phyloP scores from a whole-genome alignment of 345 rosid genomes.

The Euphorbia tirucalli region DNA sequence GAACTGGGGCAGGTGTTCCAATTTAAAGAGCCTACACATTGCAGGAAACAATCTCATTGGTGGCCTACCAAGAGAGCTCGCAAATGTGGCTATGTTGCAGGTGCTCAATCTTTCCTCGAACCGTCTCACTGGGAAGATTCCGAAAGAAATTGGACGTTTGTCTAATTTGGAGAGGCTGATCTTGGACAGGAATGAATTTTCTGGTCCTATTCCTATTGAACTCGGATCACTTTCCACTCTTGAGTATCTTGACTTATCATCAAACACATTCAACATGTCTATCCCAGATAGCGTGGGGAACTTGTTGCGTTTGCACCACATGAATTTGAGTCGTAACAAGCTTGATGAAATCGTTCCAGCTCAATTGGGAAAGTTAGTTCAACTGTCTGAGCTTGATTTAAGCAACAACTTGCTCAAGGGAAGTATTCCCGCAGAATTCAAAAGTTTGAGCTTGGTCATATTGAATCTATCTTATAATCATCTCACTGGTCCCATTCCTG shows the following conservation, averaged over 20 bases:
- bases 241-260: slow-evolving; percentile 23
- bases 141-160: slow-evolving; percentile 31
- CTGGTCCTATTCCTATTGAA: slow-evolving; percentile 17
- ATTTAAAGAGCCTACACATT: no score
- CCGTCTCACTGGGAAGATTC: slow-evolving; percentile 32
- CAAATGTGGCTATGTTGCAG: slow-evolving; percentile 15
- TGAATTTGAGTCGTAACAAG: slow-evolving; percentile 38
- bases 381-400: no score
- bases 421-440: no score
- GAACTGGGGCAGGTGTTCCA: no score
- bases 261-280: slow-evolving; percentile 22
- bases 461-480: no score
- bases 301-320: neutral
- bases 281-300: slow-evolving; percentile 23
- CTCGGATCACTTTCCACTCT: slow-evolving; percentile 15
- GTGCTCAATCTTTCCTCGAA: slow-evolving; percentile 41
- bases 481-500: slow-evolving; percentile 2
- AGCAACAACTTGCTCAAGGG: no score
- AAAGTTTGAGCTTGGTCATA: no score
- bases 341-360: slow-evolving; percentile 28
- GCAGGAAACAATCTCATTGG: slow-evolving; percentile 34
- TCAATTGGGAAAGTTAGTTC: no score
- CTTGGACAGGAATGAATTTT: slow-evolving; percentile 24
- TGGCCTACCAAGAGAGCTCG: slow-evolving; percentile 30
- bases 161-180: neutral